Base-by-base conservation (phyloP, 2,329 filamentous ascomycete species). In the Raffaelea deltoideospora region DNA sequence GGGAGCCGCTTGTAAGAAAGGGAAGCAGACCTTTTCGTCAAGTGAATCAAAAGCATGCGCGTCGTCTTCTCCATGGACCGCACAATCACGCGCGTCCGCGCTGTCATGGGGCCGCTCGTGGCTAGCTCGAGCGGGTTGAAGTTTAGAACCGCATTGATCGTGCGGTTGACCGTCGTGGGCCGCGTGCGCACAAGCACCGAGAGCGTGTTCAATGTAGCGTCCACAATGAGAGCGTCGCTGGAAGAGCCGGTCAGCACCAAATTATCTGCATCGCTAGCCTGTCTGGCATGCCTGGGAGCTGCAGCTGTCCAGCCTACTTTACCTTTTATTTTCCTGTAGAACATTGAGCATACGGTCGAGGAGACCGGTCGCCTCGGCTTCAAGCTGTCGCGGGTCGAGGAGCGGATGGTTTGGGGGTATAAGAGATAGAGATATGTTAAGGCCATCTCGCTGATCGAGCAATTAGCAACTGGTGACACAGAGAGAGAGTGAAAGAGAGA, bases 11-110 rank as follows among this genome's bases (percentile, higher is more conserved):
- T 17, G 8, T n/a, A 11, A 38, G 19, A 26, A 32, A 31, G 36
- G 28, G 33, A 20, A 27, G 15, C 17, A 43, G 65, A 83, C 79
- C 76, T 72, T 60, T 88, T 88, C 46, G 80, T 65, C 37, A 94
- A 64, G 56, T 95, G 87, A 37, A 87, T 70, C 28, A 96, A 66
- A 33, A 98, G 62, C 46, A 86, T 76, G 48, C 86, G 74, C 3
- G 82, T 82, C 19, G 90, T 98, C 53, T 93, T 85, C 56, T 95
- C 88, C 76, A 98, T 90, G 5, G 88, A 96, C 57, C 79, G 85
- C 42, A 93, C 70, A 48, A 88, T 74, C 41, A 98, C 79, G 48
- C 80, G 85, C 34, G 73, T 71, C 51, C 77, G 84, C 3, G 84
- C 71, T 1, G 81, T 88, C 63, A 92, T 72, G 4, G 80, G 77